These are phyloP conservation scores for Paramarasmius palmivorus DNA, from an alignment of 1,284 basidiomycete species.

Conservation along the genomic window DNA sequence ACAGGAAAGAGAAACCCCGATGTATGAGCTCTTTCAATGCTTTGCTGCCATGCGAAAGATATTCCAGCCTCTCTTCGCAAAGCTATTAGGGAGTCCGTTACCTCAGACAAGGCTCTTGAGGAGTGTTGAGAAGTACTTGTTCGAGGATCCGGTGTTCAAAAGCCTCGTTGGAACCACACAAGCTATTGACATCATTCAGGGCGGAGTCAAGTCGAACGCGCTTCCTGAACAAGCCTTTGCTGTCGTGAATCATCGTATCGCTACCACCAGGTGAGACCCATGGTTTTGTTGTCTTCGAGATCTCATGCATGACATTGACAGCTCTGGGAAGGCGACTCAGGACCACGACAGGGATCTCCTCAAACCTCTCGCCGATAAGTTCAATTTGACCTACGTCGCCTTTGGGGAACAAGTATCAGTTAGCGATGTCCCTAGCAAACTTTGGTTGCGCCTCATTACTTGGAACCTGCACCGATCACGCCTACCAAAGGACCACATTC, in stretches of 20 bases:
- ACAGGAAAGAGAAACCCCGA: slow-evolving; percentile 40
- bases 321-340: slow-evolving; percentile 44
- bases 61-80: slow-evolving; percentile 41
- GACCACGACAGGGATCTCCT: slow-evolving; percentile 44
- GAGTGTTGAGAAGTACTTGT: no score
- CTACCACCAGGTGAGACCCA: slow-evolving; percentile 4
- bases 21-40: slow-evolving; percentile 45
- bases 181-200: slow-evolving; percentile 64
- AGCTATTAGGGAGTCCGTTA: slow-evolving; percentile 34
- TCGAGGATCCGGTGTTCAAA: slow-evolving; percentile 34
- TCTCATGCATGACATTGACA: slow-evolving; percentile 17
- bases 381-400: slow-evolving; percentile 54
- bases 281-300: slow-evolving; percentile 3
- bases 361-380: slow-evolving; percentile 39
- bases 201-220: slow-evolving; percentile 58
- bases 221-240: slow-evolving; percentile 24
- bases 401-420: slow-evolving; percentile 45
- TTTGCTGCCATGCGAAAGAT: slow-evolving; percentile 48
- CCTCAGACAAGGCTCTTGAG: slow-evolving; percentile 39
- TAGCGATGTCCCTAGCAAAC: slow-evolving; percentile 32
- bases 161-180: slow-evolving; percentile 61
- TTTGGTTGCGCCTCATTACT: slow-evolving; percentile 28
- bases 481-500: slow-evolving; percentile 36
- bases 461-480: slow-evolving; percentile 46
- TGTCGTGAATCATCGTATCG: slow-evolving; percentile 24